phyloP scores from a whole-genome alignment of 2,329 filamentous ascomycete species.

The Sarocladium kiliense region DNA sequence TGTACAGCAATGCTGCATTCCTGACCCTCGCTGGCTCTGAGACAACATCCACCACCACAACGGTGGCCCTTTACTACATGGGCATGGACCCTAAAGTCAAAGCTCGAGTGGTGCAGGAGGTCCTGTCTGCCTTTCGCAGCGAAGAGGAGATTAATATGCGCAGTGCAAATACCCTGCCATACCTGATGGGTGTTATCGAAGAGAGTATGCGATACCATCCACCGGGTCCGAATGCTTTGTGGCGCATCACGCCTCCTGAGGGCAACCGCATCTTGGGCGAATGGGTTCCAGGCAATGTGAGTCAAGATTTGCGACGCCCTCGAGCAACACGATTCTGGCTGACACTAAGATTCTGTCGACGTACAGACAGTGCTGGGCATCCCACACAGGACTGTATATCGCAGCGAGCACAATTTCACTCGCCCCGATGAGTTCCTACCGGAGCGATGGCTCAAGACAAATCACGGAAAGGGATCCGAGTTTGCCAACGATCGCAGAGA shows the following conservation, averaged over 20 bases:
- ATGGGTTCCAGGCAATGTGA: not conserved
- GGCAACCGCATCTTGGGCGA: not conserved
- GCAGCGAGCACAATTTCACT: not conserved
- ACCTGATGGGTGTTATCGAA: slow-evolving; percentile 35
- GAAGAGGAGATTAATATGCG: slow-evolving; percentile 33
- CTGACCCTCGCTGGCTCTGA: slow-evolving; percentile 27
- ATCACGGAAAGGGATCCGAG: not conserved
- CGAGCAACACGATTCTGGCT: too few species aligned
- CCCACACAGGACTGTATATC: not conserved
- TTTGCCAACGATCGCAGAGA: slow-evolving; percentile 33
- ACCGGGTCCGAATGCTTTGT: not conserved
- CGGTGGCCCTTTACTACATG: slow-evolving; percentile 23
- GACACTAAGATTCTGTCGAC: too few species aligned
- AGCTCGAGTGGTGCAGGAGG: slow-evolving; percentile 28
- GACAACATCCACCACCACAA: slow-evolving; percentile 27
- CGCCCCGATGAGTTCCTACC: not conserved
- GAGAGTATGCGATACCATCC: slow-evolving; percentile 35
- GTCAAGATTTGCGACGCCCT: too few species aligned
- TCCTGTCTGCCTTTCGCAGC: slow-evolving; percentile 29
- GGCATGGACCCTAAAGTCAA: slow-evolving; percentile 15
- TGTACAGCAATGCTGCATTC: slow-evolving; percentile 12
- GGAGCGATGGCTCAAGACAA: not conserved
- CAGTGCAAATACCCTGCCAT: slow-evolving; percentile 24
- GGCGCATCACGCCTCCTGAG: not conserved
- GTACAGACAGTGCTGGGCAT: not conserved